Evolutionary conservation across 2,329 filamentous ascomycete genomes (phyloP), one percentile per base, ranked within the genome.

Genomic region (Calonectria honghensis): DNA sequence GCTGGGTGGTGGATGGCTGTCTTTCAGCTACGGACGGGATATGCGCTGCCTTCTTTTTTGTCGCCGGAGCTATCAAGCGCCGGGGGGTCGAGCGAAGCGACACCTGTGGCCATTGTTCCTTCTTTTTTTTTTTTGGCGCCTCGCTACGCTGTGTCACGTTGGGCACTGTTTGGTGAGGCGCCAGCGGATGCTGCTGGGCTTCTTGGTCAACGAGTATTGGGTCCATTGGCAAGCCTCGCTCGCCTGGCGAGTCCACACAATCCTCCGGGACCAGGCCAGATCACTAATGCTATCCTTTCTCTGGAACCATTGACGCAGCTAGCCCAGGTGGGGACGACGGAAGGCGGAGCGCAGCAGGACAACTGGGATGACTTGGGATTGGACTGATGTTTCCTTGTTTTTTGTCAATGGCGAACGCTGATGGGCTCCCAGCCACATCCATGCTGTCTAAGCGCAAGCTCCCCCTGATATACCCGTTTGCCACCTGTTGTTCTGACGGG

Each of bases 371-470:
- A 63, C 48, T 48, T 66, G 59, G 72, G 67, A 73, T 70, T 73
- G 67, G 72, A 63, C 50, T 68, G 65, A 61, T 73, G 66, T 70
- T 73, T 65, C 57, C 67, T 73, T 69, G 63, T 63, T 70, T 70
- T 54, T 65, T 54, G 31, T 37, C 37, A 31, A 70, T 54, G 68
- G 68, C 59, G 72, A 70, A 67, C 39, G 63, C 61, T 70, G 59
- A 69, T 63, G 41, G 72, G 63, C 59, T 52, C 51, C 72, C 27
- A 59, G 41, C 51, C 52, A 35, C 64, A 51, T 32, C 64, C 70
- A 63, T 72, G 64, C 51, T 73, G 72, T 61, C 68, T 70, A 70
- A 70, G 68, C 57, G 59, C 68, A 20, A 35, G 68, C 48, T 61
- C 68, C 45, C 48, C 59, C 68, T 57, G 67, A 69, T 54, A 69